Percentiles rank a stretch among this genome's conserved stretches.
phyloP scores from a whole-genome alignment of 495 filamentous ascomycete genomes.

The Neurospora sp. region DNA sequence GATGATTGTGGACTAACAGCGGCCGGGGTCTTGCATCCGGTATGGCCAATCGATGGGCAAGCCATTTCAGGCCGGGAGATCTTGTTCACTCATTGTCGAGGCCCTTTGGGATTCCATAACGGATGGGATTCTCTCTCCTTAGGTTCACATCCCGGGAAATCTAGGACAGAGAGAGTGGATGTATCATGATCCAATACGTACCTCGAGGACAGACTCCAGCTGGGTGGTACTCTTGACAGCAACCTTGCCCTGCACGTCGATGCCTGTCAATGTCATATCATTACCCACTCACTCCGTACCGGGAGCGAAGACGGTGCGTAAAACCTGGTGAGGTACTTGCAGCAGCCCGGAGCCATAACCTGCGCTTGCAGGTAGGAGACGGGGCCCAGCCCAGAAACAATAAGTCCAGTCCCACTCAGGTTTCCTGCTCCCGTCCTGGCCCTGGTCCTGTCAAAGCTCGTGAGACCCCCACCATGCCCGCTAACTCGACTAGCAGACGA shows the following conservation, averaged over 20 bases:
- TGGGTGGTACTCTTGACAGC: not conserved
- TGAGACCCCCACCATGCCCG: not conserved
- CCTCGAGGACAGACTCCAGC: not conserved
- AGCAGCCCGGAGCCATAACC: not conserved
- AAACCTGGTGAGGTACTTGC: not conserved
- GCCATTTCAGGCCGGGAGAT: slow-evolving; percentile 10
- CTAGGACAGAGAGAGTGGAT: slow-evolving; percentile 1
- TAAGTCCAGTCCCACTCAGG: not conserved
- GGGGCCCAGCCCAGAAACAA: not conserved
- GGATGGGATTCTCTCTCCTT: not conserved
- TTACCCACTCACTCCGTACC: not conserved
- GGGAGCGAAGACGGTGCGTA: not conserved
- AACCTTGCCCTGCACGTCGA: not conserved
- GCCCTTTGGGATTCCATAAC: not conserved
- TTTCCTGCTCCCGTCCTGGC: not conserved
- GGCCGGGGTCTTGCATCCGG: slow-evolving; percentile 10
- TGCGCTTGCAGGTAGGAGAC: not conserved
- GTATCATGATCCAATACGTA: not conserved
- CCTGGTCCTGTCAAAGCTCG: not conserved
- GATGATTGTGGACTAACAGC: not conserved
- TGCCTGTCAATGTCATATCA: not conserved
- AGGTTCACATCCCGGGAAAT: not conserved
- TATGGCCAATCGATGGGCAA: slow-evolving; percentile 17
- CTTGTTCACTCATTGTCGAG: slow-evolving; percentile 10
- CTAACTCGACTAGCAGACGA: not conserved